These are phyloP conservation scores for Tripterygium wilfordii DNA, from an alignment of 177 flowering plant genomes.

Conservation along the genomic window DNA sequence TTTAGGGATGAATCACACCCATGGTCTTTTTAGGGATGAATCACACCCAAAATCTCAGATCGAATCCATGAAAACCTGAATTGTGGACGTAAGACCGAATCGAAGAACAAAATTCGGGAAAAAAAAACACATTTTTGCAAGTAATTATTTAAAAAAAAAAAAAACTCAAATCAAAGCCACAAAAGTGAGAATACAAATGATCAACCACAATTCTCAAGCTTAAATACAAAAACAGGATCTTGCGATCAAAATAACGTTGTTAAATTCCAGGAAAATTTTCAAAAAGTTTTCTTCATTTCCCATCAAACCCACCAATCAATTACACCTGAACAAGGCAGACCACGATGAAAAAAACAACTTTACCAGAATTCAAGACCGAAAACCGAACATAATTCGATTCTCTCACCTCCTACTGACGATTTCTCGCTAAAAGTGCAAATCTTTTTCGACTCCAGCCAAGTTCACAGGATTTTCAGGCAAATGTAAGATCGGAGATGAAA, in stretches of 20 bases:
- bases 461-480: slow-evolving; percentile 5
- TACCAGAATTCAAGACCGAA: neutral
- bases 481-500: slow-evolving; percentile 19
- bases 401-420: slow-evolving; percentile 21
- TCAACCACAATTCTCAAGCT: too few species aligned
- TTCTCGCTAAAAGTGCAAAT: slow-evolving; percentile 6
- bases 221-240: neutral
- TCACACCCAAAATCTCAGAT: slow-evolving; percentile 11
- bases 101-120: too few species aligned
- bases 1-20: neutral
- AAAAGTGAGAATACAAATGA: too few species aligned
- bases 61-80: slow-evolving; percentile 5
- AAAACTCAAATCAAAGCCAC: too few species aligned
- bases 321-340: too few species aligned
- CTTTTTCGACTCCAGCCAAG: slow-evolving; percentile 6
- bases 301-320: slow-evolving; percentile 8
- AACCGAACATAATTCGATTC: slow-evolving; percentile 5
- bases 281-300: too few species aligned
- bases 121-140: too few species aligned
- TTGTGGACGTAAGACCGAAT: neutral
- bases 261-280: too few species aligned
- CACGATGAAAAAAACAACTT: too few species aligned
- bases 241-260: too few species aligned
- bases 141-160: too few species aligned
- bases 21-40: neutral